A percentile compares a stretch with the other conserved stretches of the same genome.
phyloP scores from a whole-genome alignment of 176 grass and related monocot genomes.

The Elaeis guineensis region DNA sequence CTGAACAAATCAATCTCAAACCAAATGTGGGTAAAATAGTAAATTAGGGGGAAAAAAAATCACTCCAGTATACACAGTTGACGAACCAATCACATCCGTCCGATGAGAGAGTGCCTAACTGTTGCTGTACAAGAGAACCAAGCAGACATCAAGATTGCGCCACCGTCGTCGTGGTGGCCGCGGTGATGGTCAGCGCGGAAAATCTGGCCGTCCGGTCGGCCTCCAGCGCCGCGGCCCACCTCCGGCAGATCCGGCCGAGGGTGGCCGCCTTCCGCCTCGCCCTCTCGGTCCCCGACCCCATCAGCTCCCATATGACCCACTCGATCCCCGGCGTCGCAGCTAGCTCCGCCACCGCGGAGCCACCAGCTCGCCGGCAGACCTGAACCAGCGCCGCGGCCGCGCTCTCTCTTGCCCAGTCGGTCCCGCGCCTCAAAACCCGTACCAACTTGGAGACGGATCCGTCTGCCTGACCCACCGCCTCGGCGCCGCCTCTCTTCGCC shows the following conservation, averaged over 20 bases:
- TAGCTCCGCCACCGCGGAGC: conserved; percentile 38
- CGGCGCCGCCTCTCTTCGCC: conserved; percentile 75
- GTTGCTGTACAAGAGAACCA: too few relatives aligned
- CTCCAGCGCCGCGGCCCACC: conserved; percentile 54
- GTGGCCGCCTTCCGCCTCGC: conserved; percentile 78
- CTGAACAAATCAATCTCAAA: not conserved
- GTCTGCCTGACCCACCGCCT: conserved; percentile 42
- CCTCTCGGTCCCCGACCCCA: conserved; percentile 81
- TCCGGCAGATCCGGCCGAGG: conserved; percentile 76
- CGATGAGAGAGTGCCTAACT: not conserved
- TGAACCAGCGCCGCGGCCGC: conserved; percentile 65
- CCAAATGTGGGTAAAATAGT: not conserved
- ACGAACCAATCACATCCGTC: not conserved
- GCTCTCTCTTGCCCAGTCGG: conserved; percentile 61
- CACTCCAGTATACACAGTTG: conserved; percentile 5
- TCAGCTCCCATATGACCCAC: conserved; percentile 97
- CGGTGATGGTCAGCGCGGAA: conserved; percentile 36
- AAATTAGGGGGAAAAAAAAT: not conserved
- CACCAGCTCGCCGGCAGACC: conserved; percentile 60
- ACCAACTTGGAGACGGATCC: conserved; percentile 48
- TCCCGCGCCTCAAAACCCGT: conserved; percentile 48
- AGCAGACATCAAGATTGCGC: not conserved
- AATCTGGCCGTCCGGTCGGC: conserved; percentile 35
- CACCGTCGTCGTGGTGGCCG: conserved; percentile 42
- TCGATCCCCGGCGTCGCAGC: conserved; percentile 72